phyloP scores from a whole-genome alignment of 2,329 filamentous ascomycete species.

The Coleophoma eucalyptorum region DNA sequence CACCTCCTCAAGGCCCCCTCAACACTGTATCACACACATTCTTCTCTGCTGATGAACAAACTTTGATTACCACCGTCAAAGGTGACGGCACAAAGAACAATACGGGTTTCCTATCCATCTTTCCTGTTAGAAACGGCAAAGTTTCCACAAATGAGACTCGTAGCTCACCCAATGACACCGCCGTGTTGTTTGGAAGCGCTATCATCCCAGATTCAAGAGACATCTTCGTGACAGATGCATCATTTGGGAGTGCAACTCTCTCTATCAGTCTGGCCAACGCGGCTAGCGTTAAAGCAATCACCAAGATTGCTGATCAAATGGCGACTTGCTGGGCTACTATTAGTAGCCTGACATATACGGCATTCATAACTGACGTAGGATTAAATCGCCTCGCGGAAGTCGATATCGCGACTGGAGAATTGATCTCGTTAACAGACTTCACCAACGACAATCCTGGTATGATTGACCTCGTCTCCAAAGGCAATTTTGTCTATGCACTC shows the following conservation, averaged over 20 bases:
- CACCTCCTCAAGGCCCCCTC: conserved; percentile 51
- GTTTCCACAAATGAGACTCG: conserved; percentile 25
- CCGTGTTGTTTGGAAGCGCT: conserved; percentile 51
- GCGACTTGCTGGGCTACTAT: conserved; percentile 40
- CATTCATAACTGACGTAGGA: conserved; percentile 55
- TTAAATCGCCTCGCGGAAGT: conserved; percentile 53
- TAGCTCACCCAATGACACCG: conserved; percentile 48
- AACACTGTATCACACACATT: conserved; percentile 59
- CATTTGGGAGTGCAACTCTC: conserved; percentile 51
- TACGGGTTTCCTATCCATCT: conserved; percentile 51
- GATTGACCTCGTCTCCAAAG: conserved; percentile 48
- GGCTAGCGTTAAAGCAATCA: conserved; percentile 31
- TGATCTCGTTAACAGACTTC: conserved; percentile 40
- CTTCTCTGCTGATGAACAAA: conserved; percentile 50
- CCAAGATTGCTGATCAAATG: conserved; percentile 40
- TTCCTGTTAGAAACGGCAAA: conserved; percentile 32
- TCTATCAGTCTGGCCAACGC: conserved; percentile 30
- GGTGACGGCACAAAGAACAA: conserved; percentile 51
- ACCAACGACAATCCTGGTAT: conserved; percentile 45
- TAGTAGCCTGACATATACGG: conserved; percentile 42
- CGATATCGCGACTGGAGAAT: conserved; percentile 41
- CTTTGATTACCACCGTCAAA: conserved; percentile 55
- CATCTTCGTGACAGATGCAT: conserved; percentile 51
- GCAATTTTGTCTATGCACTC: conserved; percentile 54
- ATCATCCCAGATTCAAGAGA: conserved; percentile 38